Evolutionary conservation across 2,329 filamentous ascomycete species (phyloP).

Genomic region (Neopestalotiopsis rosae): DNA sequence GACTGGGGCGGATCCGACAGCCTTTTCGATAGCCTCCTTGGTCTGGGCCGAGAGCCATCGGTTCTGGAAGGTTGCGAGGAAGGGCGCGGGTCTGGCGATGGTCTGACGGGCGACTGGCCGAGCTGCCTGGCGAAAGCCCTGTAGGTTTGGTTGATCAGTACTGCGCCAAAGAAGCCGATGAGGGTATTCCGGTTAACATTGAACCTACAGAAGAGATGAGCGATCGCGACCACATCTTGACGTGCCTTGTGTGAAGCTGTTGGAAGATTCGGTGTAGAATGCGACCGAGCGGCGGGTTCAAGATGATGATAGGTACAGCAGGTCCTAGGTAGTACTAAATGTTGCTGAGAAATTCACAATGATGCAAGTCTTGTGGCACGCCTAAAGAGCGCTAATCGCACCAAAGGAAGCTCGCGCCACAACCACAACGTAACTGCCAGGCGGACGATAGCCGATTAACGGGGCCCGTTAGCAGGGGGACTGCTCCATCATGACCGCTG

Average conservation of each 20-base stretch:
- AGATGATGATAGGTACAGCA: not conserved
- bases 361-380: slow-evolving; percentile 16
- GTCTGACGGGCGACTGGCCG: slow-evolving; percentile 37
- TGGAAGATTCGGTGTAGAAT: not conserved
- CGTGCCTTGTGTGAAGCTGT: not conserved
- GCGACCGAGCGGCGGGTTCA: too few relatives aligned
- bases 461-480: not conserved
- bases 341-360: slow-evolving; percentile 16
- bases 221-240: slow-evolving; percentile 19
- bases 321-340: not conserved
- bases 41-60: slow-evolving; percentile 84
- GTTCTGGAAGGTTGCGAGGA: slow-evolving; percentile 45
- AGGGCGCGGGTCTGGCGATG: slow-evolving; percentile 30
- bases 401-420: slow-evolving; percentile 10
- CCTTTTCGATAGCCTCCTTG: slow-evolving; percentile 84
- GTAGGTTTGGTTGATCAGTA: slow-evolving; percentile 10
- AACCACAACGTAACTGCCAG: not conserved
- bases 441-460: not conserved
- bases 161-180: not conserved
- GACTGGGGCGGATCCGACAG: slow-evolving; percentile 84
- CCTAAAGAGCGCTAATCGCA: not conserved
- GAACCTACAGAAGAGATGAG: slow-evolving; percentile 13
- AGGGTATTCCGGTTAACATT: not conserved
- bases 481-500: not conserved
- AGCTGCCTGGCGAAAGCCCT: slow-evolving; percentile 52